Base-by-base conservation (phyloP, 345 rosid genomes). In the Eucalyptus tenuipes region DNA sequence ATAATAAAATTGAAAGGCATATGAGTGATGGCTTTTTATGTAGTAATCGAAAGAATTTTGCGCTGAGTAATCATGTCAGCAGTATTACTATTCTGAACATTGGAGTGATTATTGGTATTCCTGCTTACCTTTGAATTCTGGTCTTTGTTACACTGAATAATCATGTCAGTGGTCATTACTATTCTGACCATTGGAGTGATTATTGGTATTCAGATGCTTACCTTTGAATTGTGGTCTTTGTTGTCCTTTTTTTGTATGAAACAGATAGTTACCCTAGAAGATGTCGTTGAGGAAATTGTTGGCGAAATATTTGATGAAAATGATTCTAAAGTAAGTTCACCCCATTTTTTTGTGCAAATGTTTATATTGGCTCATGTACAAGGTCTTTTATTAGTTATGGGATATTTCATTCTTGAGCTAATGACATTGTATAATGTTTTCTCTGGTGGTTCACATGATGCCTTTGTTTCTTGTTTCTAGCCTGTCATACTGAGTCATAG, bases 251-350 rank as follows among this genome's bases (percentile, higher is more conserved):
- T 86, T 15, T 87, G 88, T 86, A 86, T 90, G 91, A 87, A 88
- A 92, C 98, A 98, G 99, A 86, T 97, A 91, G 99, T 94, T 85
- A 97, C 99, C 85, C 93, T 98, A 87, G 99, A 98, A 95, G 99
- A 97, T 75, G 99, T 96, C 87, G 99, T 95, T 84, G 99, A 98
- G 92, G 99, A 98, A 94, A 97, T 98, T 90, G 99, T 97, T 89
- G 99, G 99, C 88, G 99, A 97, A 93, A 98, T 98, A 88, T 98
- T 98, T 87, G 99, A 98, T 85, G 99, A 97, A 94, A 98, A 95
- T 90, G 99, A 98, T 92, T 98, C 99, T 85, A 98, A 97, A 90
- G 99, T 96, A 94, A 93, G 89, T 82, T 85, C 49, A 22, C 33
- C 55, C 27, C 47, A n/a, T 59, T 33, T 86, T 81, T 48, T 37